Conservation (phyloP, 2,329 filamentous ascomycete genomes). For the Phymatotrichopsis omnivora region DNA sequence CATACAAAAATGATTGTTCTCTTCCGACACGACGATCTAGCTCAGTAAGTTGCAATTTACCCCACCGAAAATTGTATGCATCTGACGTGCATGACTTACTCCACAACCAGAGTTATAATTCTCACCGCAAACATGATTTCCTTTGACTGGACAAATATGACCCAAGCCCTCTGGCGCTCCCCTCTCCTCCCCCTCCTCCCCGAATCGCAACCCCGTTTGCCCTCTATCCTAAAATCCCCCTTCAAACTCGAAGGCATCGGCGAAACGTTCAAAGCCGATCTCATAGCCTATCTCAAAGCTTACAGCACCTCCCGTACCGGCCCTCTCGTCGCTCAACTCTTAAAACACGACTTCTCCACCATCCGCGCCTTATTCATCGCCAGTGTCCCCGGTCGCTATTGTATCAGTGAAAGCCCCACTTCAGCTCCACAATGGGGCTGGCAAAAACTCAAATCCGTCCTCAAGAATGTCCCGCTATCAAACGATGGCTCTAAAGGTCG, state of each 20-base stretch:
- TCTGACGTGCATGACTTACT: conserved; percentile 10
- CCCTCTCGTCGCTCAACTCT: conserved; percentile 48
- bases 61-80: not conserved
- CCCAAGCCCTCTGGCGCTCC: conserved; percentile 71
- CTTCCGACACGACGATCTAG: conserved; percentile 62
- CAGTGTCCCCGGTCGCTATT: conserved; percentile 62
- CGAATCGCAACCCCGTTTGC: not conserved
- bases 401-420: conserved; percentile 38
- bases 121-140: conserved; percentile 89
- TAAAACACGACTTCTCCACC: conserved; percentile 55
- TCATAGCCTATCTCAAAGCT: conserved; percentile 59
- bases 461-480: conserved; percentile 36
- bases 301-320: conserved; percentile 53
- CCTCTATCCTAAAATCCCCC: not conserved
- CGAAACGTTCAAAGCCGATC: conserved; percentile 60
- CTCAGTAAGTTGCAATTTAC: conserved; percentile 42
- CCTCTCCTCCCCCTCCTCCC: conserved; percentile 51
- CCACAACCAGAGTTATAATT: conserved; percentile 53
- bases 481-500: conserved; percentile 32
- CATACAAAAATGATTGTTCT: conserved; percentile 82
- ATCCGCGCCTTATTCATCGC: conserved; percentile 64
- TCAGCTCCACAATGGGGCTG: conserved; percentile 64
- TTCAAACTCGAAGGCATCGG: conserved; percentile 49
- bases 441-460: conserved; percentile 52
- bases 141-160: conserved; percentile 81